Evolutionary conservation across 2,329 filamentous ascomycete genomes (phyloP).

Genomic region (Penicillium occitanis): DNA sequence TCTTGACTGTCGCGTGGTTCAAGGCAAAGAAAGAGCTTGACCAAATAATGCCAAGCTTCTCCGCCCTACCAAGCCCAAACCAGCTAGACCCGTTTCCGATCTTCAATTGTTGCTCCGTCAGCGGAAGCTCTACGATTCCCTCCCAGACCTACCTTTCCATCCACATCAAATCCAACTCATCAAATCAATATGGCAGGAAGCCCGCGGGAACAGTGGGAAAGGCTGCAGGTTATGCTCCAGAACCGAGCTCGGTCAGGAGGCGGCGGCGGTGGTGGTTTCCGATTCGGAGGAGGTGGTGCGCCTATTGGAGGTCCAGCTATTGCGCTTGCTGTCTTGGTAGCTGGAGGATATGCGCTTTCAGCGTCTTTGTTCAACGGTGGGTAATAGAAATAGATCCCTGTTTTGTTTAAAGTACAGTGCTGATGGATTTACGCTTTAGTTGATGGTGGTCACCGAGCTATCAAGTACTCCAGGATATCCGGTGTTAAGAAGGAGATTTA

Average conservation of each 20-base stretch:
- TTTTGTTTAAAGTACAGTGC: background rate
- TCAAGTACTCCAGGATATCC: slow-evolving; percentile 92
- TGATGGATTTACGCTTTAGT: slow-evolving; percentile 52
- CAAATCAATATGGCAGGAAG: slow-evolving; percentile 49
- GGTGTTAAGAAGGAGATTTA: slow-evolving; percentile 98
- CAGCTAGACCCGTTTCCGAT: slow-evolving; percentile 23
- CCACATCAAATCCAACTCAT: slow-evolving; percentile 26
- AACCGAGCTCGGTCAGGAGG: slow-evolving; percentile 52
- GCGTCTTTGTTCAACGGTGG: slow-evolving; percentile 69
- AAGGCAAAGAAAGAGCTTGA: slow-evolving; percentile 8
- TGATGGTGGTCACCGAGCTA: slow-evolving; percentile 96
- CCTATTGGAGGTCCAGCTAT: slow-evolving; percentile 55
- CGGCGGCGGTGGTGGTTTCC: slow-evolving; percentile 54
- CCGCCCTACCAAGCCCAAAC: slow-evolving; percentile 15
- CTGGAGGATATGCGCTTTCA: slow-evolving; percentile 43
- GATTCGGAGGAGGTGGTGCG: slow-evolving; percentile 52
- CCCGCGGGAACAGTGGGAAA: slow-evolving; percentile 66
- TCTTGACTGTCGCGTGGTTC: background rate
- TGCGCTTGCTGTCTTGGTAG: slow-evolving; percentile 53
- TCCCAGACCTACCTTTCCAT: slow-evolving; percentile 25
- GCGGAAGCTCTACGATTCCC: slow-evolving; percentile 20
- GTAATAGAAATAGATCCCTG: background rate
- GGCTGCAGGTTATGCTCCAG: slow-evolving; percentile 63
- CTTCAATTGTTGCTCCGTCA: slow-evolving; percentile 25
- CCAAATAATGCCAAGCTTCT: slow-evolving; percentile 17